Conservation (phyloP, 768 basidiomycete genomes). For the Lentinus brumalis region DNA sequence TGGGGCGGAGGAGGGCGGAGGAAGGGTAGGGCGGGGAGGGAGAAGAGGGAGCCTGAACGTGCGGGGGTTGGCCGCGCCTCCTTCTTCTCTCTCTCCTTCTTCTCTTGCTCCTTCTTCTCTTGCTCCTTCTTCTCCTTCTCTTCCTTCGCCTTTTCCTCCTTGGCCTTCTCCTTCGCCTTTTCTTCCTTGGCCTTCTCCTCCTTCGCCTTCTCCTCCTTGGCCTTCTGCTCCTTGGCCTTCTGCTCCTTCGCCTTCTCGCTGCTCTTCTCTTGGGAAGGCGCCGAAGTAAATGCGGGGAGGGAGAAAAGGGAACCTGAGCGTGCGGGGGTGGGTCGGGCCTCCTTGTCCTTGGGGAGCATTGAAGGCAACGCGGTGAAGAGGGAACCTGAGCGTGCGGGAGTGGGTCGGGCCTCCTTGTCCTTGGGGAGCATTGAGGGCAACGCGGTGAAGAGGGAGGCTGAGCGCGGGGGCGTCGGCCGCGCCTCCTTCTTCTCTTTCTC, state of each 20-base stretch:
- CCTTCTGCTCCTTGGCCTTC: too few relatives aligned
- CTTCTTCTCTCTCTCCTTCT: not conserved
- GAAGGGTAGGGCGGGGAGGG: slow-evolving; percentile 17
- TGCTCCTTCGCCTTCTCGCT: not conserved
- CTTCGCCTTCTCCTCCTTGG: not conserved
- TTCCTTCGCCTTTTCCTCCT: too few relatives aligned
- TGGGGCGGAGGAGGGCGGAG: slow-evolving; percentile 12
- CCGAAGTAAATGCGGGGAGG: slow-evolving; percentile 2
- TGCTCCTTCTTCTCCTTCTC: not conserved
- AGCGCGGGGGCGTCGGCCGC: not conserved
- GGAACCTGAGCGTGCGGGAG: slow-evolving; percentile 5
- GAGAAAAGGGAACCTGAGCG: slow-evolving; percentile 15
- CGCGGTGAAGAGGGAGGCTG: too few relatives aligned
- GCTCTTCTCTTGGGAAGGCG: not conserved
- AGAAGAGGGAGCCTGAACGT: slow-evolving; percentile 15
- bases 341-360: not conserved
- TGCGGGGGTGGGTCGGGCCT: not conserved
- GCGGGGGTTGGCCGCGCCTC: not conserved
- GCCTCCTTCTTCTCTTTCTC: not conserved
- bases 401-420: not conserved
- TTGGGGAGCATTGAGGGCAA: not conserved
- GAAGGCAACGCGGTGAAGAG: slow-evolving; percentile 10
- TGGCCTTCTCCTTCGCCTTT: not conserved
- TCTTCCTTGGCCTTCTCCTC: slow-evolving; percentile 1
- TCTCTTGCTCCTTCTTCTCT: not conserved